Conservation (phyloP, 306 rosid species). For the Begonia loranthoides region DNA sequence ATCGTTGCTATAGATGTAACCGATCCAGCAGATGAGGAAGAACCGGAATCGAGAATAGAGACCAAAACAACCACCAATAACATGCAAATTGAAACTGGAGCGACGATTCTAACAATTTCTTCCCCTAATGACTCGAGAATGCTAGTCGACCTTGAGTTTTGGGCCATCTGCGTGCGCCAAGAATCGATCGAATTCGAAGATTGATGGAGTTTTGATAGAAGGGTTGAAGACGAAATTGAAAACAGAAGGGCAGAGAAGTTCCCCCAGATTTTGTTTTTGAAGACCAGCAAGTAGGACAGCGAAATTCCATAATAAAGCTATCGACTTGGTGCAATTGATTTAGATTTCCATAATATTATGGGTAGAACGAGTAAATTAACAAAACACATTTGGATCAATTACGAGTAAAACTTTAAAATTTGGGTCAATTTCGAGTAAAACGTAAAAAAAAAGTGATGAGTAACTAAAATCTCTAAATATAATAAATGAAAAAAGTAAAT, state of each 20-base stretch:
- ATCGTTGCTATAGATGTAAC: conserved; percentile 48
- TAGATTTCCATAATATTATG: too few species aligned
- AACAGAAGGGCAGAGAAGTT: background rate
- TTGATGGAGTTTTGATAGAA: too few species aligned
- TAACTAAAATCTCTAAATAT: too few species aligned
- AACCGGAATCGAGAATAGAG: conserved; percentile 31
- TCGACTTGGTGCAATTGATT: background rate
- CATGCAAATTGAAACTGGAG: conserved; percentile 93
- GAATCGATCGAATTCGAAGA: background rate
- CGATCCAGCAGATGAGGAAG: conserved; percentile 27
- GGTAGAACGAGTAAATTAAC: too few species aligned
- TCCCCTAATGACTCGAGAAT: conserved; percentile 60
- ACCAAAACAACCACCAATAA: conserved; percentile 68
- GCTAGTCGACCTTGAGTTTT: conserved; percentile 29
- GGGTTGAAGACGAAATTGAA: too few species aligned
- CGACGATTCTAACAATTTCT: conserved; percentile 62
- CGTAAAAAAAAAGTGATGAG: too few species aligned
- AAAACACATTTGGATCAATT: too few species aligned
- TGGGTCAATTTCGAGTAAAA: too few species aligned
- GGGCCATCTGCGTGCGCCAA: conserved; percentile 41
- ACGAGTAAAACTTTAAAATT: too few species aligned
- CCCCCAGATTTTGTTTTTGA: background rate
- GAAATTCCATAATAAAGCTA: too few species aligned
- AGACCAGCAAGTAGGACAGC: background rate
- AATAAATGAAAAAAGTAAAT: too few species aligned